Conservation (phyloP, 164 flowering plant species). For the Annona squamosa region DNA sequence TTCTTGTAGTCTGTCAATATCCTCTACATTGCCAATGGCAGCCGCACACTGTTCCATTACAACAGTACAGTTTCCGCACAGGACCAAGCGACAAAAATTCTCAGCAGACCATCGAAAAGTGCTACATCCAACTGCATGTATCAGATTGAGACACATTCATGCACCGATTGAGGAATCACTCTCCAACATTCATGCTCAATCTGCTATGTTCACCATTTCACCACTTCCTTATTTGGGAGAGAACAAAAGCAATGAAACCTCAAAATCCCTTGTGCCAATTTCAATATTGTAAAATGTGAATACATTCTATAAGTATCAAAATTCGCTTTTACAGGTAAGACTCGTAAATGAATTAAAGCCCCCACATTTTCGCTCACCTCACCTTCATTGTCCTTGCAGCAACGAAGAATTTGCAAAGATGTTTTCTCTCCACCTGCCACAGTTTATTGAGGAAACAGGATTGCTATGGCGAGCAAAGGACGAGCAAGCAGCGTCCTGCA, state of each 20-base stretch:
- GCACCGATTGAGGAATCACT: background rate
- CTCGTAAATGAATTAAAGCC: conserved; percentile 22
- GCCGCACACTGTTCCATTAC: too few species aligned
- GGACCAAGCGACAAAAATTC: too few species aligned
- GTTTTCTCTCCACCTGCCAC: conserved; percentile 7
- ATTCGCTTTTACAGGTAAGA: conserved; percentile 51
- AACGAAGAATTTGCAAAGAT: background rate
- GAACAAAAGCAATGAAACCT: conserved; percentile 7
- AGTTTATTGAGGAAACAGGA: background rate
- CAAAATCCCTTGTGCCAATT: conserved; percentile 25
- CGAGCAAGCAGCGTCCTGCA: conserved; percentile 22
- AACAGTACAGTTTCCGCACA: too few species aligned
- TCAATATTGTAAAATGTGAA: conserved; percentile 28
- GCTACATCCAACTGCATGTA: too few species aligned
- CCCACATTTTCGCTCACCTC: conserved; percentile 31
- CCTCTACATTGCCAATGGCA: too few species aligned
- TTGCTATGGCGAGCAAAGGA: conserved; percentile 17
- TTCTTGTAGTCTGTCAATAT: too few species aligned
- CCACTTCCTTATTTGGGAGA: background rate
- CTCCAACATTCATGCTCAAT: background rate
- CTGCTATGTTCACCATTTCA: background rate
- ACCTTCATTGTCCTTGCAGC: conserved; percentile 29
- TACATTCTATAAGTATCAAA: conserved; percentile 36
- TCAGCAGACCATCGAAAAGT: too few species aligned
- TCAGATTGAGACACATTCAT: background rate